A percentile compares a stretch with the other conserved stretches of the same genome.
Evolutionary conservation across 371 early-diverging fungal genomes (phyloP).

Genomic region (Fennellomyces sp.): DNA sequence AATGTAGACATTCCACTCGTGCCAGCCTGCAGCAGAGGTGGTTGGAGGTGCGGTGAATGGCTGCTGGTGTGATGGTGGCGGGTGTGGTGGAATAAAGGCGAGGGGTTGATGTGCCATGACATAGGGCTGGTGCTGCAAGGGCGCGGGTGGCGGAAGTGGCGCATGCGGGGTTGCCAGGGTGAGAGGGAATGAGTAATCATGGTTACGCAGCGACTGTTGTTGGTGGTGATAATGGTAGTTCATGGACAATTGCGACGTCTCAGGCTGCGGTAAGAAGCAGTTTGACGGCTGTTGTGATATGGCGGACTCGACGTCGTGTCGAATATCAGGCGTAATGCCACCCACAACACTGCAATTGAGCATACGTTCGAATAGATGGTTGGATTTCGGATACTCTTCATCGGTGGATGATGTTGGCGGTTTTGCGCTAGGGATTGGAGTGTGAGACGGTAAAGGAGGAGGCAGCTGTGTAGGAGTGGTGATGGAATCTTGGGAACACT

Average conservation of each 20-base stretch:
- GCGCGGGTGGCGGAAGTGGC: neutral
- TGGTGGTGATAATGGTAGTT: slow-evolving; percentile 7
- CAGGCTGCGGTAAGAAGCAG: slow-evolving; percentile 17
- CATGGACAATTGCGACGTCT: slow-evolving; percentile 13
- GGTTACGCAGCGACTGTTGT: neutral
- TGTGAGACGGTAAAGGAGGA: neutral
- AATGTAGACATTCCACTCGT: slow-evolving; percentile 5
- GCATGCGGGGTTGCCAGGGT: neutral
- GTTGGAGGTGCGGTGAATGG: neutral
- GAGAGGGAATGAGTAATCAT: neutral
- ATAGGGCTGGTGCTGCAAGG: neutral
- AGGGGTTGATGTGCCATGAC: no score
- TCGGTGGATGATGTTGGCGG: slow-evolving; percentile 1
- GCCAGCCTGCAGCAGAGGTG: slow-evolving; percentile 2
- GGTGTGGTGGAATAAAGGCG: no score
- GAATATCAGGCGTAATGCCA: slow-evolving; percentile 48
- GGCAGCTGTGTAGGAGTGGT: neutral
- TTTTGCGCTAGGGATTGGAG: neutral
- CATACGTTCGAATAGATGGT: slow-evolving; percentile 40
- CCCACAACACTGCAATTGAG: slow-evolving; percentile 48
- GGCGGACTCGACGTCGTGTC: slow-evolving; percentile 20
- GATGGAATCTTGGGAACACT: no score
- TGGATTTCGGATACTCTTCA: slow-evolving; percentile 29
- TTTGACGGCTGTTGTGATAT: slow-evolving; percentile 11
- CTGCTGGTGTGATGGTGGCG: neutral